A percentile compares a stretch with the other conserved stretches of the same genome.
Conservation (phyloP, 2,329 filamentous ascomycete genomes). For the Fusarium sp. region DNA sequence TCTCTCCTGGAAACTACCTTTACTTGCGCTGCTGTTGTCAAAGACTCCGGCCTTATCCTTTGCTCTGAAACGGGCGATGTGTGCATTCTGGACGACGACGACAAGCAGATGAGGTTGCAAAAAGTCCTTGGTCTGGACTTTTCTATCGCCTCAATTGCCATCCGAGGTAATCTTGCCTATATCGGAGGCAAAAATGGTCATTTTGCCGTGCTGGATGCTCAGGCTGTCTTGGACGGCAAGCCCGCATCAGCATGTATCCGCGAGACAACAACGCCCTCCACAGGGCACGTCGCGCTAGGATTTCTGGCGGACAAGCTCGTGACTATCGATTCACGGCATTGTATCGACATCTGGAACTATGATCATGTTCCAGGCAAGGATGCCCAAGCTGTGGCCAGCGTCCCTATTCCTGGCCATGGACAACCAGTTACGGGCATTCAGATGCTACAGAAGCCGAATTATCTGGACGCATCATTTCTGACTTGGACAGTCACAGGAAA, state of each 20-base stretch:
- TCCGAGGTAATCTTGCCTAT: slow-evolving; percentile 70
- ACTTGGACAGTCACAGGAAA: slow-evolving; percentile 89
- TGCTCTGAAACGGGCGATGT: slow-evolving; percentile 90
- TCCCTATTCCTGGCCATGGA: slow-evolving; percentile 72
- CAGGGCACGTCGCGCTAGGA: slow-evolving; percentile 74
- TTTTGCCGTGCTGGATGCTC: slow-evolving; percentile 66
- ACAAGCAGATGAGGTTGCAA: slow-evolving; percentile 76
- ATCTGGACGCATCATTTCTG: slow-evolving; percentile 78
- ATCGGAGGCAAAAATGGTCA: slow-evolving; percentile 76
- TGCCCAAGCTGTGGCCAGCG: slow-evolving; percentile 55
- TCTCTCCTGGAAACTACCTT: slow-evolving; percentile 86
- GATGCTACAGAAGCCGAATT: slow-evolving; percentile 70
- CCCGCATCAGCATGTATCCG: slow-evolving; percentile 52
- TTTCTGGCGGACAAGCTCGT: slow-evolving; percentile 76
- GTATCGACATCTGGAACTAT: slow-evolving; percentile 75
- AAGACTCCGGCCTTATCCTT: slow-evolving; percentile 80
- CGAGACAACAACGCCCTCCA: slow-evolving; percentile 52
- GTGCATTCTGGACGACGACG: slow-evolving; percentile 86
- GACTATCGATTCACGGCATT: slow-evolving; percentile 80
- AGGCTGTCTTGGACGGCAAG: slow-evolving; percentile 59
- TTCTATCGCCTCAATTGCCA: slow-evolving; percentile 73
- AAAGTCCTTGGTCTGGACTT: slow-evolving; percentile 77
- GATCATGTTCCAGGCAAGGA: slow-evolving; percentile 57
- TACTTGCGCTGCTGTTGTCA: slow-evolving; percentile 77
- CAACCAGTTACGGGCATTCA: slow-evolving; percentile 80